Conservation (phyloP, 176 grass and related monocot genomes). For the Dactylis glomerata region DNA sequence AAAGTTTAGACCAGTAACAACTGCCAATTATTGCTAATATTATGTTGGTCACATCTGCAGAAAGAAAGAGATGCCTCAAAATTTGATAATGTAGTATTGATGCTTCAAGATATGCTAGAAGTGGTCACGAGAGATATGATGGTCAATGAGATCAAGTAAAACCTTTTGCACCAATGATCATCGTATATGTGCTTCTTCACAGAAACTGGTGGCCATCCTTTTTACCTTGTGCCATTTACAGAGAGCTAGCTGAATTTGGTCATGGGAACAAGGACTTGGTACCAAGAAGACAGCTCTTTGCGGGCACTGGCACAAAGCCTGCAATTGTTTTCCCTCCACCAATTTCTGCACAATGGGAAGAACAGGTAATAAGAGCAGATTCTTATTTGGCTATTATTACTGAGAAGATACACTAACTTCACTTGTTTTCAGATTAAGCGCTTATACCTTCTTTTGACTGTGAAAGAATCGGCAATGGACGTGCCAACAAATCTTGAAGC, state of each 20-base stretch:
- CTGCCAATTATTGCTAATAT: constrained; percentile 27
- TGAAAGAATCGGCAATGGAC: constrained; percentile 95
- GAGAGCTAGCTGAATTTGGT: constrained; percentile 84
- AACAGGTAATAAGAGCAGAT: constrained; percentile 56
- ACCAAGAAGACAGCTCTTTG: constrained; percentile 91
- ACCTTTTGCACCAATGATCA: not conserved
- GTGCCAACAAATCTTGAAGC: constrained; percentile 96
- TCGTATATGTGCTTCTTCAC: not conserved
- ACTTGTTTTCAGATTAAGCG: constrained; percentile 72
- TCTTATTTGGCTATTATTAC: constrained; percentile 13
- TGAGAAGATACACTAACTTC: constrained; percentile 22
- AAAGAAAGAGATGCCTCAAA: constrained; percentile 84
- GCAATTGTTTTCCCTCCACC: constrained; percentile 77
- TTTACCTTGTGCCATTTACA: constrained; percentile 29
- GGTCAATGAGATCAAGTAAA: constrained; percentile 88
- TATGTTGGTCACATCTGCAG: constrained; percentile 43
- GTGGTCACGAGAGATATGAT: constrained; percentile 97
- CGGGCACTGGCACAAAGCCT: constrained; percentile 80
- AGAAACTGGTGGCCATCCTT: not conserved
- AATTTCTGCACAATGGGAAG: constrained; percentile 85
- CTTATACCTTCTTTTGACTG: constrained; percentile 84
- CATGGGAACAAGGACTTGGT: constrained; percentile 85
- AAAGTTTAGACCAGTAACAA: not conserved
- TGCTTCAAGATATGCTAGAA: constrained; percentile 98
- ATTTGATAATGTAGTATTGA: constrained; percentile 66